Evolutionary conservation across 2,329 filamentous ascomycete genomes (phyloP).

Genomic region (Calcarisporium arbuscula): DNA sequence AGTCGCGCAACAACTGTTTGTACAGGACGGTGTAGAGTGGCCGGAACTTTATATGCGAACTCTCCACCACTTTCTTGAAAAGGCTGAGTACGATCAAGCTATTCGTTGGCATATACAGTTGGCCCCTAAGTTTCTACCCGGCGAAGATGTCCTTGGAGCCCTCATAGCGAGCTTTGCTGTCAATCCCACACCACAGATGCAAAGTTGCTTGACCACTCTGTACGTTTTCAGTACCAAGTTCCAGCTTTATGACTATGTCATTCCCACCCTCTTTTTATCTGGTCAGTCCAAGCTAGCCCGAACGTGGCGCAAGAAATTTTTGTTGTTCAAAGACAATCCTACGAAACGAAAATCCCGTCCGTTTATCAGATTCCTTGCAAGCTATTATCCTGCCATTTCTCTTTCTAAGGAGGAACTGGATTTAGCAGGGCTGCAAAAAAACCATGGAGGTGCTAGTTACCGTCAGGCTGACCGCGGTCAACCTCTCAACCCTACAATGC

Average conservation of each 20-base stretch:
- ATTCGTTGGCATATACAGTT: constrained; percentile 44
- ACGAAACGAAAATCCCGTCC: constrained; percentile 32
- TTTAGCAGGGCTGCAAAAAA: constrained; percentile 11
- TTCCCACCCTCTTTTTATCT: constrained; percentile 44
- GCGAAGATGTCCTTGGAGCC: constrained; percentile 31
- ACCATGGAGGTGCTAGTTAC: too few relatives aligned
- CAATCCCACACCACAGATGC: constrained; percentile 28
- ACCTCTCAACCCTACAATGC: not conserved
- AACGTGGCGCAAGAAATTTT: constrained; percentile 40
- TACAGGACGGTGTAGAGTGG: constrained; percentile 35
- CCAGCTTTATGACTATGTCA: constrained; percentile 42
- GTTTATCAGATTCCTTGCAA: constrained; percentile 41
- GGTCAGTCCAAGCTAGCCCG: constrained; percentile 38
- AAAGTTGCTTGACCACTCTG: constrained; percentile 35
- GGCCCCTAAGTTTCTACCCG: constrained; percentile 34
- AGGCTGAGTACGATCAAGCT: constrained; percentile 29
- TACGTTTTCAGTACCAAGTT: constrained; percentile 39
- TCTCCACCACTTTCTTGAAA: constrained; percentile 35
- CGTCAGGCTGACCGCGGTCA: not conserved
- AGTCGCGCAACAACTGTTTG: constrained; percentile 27
- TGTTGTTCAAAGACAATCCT: constrained; percentile 36
- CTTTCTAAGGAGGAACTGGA: constrained; percentile 31
- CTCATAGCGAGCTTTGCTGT: constrained; percentile 37
- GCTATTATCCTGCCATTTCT: constrained; percentile 36
- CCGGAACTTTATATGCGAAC: constrained; percentile 44